A percentile compares a stretch with the other conserved stretches of the same genome.
Conservation (phyloP, 495 filamentous ascomycete species). For the Evansstolkia leycettana region DNA sequence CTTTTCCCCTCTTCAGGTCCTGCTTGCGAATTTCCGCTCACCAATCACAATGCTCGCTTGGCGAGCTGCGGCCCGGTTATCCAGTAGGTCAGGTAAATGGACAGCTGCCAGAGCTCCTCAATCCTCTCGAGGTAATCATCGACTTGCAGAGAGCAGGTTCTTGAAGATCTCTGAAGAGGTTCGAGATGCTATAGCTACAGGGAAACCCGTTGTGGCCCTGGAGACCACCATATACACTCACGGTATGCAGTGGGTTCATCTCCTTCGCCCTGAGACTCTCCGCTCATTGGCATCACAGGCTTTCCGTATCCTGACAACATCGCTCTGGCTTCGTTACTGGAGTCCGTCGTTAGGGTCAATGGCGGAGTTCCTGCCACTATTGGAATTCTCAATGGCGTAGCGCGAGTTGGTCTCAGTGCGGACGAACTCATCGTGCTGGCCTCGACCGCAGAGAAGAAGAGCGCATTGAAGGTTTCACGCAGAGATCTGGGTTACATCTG, state of each 20-base stretch:
- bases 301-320: slow-evolving; percentile 76
- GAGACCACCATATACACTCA: slow-evolving; percentile 87
- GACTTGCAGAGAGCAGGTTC: slow-evolving; percentile 35
- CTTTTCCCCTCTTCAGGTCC: slow-evolving; percentile 5
- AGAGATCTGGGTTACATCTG: slow-evolving; percentile 73
- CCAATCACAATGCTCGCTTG: slow-evolving; percentile 17
- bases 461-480: slow-evolving; percentile 69
- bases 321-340: slow-evolving; percentile 54
- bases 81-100: slow-evolving; percentile 7
- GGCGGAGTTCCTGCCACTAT: slow-evolving; percentile 90
- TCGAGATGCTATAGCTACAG: slow-evolving; percentile 53
- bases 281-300: slow-evolving; percentile 36
- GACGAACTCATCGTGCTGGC: slow-evolving; percentile 63
- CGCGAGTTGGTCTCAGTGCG: slow-evolving; percentile 59
- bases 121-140: slow-evolving; percentile 19
- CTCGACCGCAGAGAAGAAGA: slow-evolving; percentile 46
- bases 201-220: slow-evolving; percentile 76
- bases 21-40: neutral
- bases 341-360: slow-evolving; percentile 62
- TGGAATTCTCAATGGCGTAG: slow-evolving; percentile 70
- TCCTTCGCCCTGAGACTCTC: slow-evolving; percentile 1
- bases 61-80: slow-evolving; percentile 13
- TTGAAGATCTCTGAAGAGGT: slow-evolving; percentile 76
- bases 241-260: slow-evolving; percentile 41
- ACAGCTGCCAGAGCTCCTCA: slow-evolving; percentile 1